Evolutionary conservation across 1,139 yeast genomes (phyloP).

Genomic region (Candida labiduridarum): DNA sequence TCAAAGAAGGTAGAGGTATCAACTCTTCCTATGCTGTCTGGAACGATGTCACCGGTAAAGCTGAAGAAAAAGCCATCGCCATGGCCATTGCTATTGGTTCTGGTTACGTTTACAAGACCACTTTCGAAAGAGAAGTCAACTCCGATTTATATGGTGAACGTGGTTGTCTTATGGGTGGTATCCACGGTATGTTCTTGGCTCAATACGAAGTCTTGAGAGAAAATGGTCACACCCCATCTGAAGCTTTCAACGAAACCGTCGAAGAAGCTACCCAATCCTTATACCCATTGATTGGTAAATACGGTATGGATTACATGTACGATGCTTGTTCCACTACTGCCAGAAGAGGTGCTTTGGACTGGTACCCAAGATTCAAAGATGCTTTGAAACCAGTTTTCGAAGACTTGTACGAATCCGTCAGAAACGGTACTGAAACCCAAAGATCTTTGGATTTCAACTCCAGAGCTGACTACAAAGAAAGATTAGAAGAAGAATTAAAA

Average conservation of each 20-base stretch:
- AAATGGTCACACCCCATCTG: constrained; percentile 99
- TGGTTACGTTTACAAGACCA: constrained; percentile 99
- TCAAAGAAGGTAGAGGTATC: constrained; percentile 99
- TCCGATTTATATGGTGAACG: constrained; percentile 99
- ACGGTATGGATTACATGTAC: constrained; percentile 99
- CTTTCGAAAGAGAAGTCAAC: constrained; percentile 98
- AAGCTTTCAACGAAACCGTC: constrained; percentile 99
- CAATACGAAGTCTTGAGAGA: constrained; percentile 99
- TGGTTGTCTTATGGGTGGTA: constrained; percentile 99
- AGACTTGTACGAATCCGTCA: constrained; percentile 92
- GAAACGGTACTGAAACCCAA: constrained; percentile 96
- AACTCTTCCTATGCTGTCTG: constrained; percentile 99
- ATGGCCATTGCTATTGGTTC: constrained; percentile 99
- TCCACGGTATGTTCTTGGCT: constrained; percentile 99
- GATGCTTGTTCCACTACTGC: constrained; percentile 99
- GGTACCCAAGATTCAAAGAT: constrained; percentile 99
- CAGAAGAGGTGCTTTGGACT: constrained; percentile 99
- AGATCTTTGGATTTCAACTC: constrained; percentile 98
- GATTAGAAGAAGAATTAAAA: constrained; percentile 90
- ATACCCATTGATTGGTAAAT: constrained; percentile 97
- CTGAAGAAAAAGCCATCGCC: constrained; percentile 98
- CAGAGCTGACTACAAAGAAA: constrained; percentile 95
- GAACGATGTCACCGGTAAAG: constrained; percentile 99
- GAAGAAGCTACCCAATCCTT: constrained; percentile 99
- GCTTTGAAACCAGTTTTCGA: constrained; percentile 98